Base-by-base conservation (phyloP, 2,329 filamentous ascomycete species). In the Diaporthe sp. region DNA sequence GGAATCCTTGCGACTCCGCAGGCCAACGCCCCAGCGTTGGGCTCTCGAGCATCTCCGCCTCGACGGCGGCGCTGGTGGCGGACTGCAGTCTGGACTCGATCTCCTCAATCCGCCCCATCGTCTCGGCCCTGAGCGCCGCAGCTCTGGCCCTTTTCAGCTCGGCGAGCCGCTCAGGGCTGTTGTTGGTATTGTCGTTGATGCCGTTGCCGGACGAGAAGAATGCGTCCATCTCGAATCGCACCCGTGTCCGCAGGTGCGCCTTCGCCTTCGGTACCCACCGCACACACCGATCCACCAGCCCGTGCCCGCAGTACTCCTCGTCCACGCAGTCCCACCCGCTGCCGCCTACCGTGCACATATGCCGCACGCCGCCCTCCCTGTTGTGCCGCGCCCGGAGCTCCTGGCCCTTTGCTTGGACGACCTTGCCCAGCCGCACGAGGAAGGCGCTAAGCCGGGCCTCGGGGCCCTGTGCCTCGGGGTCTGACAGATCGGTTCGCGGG, bases 1-100 rank as follows among this genome's bases (percentile, higher is more conserved):
- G n/a, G 46, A 72, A 75, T 8, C 57, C 67, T 19, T 7, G 15
- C 6, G 71, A 42, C 9, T 15, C n/a, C 2, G 4, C 46, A 1
- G 73, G 65, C 73, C 73, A 75, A 19, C 37, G 15, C 4, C 73
- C 73, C 46, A 75, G 67, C 34, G 73, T 75, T 28, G 73, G 73
- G 37, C 65, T 75, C 57, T 62, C 73, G 25, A 75, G 34, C 73
- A 75, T 75, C 55, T 61, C 44, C 2, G 73, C 73, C 19, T 75
- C 73, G 2, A 5, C 42, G 15, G 60, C 70, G 4, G 55, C 34
- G 31, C 37, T 37, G 12, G 5, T 28, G 4, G 34, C 61, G 46
- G 22, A 25, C 39, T 28, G 25, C 31, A 51, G 31, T 25, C 44
- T 6, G 3, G 25, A 25, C 60, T 73, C 71, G 10, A 65, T 28